These are phyloP conservation scores for Mucor ambiguus DNA, from an alignment of 371 early-diverging fungal genomes.

Conservation along the genomic window DNA sequence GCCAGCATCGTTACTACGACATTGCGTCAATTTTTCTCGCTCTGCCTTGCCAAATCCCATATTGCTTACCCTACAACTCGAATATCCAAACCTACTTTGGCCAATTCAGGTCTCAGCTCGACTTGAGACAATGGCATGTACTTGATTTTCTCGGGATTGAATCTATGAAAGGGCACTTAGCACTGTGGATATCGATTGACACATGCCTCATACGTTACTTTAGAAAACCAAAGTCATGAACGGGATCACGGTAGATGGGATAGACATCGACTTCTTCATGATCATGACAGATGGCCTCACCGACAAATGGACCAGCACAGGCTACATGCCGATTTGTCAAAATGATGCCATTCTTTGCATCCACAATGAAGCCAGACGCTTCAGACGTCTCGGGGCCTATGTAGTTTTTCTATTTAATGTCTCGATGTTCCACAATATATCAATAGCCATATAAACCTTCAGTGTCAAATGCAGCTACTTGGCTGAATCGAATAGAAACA, in stretches of 20 bases:
- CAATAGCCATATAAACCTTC: constrained; percentile 58
- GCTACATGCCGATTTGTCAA: constrained; percentile 94
- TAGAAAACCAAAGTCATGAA: constrained; percentile 72
- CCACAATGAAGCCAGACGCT: constrained; percentile 96
- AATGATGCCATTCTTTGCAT: constrained; percentile 84
- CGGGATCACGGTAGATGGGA: constrained; percentile 86
- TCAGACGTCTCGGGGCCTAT: constrained; percentile 52
- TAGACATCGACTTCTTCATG: constrained; percentile 90
- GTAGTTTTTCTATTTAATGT: not conserved
- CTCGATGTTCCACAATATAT: not conserved
- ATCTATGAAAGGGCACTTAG: constrained; percentile 36
- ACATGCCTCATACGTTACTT: constrained; percentile 34
- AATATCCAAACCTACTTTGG: constrained; percentile 90
- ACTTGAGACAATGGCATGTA: constrained; percentile 85
- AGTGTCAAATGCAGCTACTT: constrained; percentile 80
- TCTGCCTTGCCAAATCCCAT: not conserved
- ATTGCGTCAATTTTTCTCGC: not conserved
- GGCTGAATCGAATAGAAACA: constrained; percentile 76
- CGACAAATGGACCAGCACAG: constrained; percentile 89
- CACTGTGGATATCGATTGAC: not conserved
- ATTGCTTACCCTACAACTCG: constrained; percentile 79
- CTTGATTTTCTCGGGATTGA: constrained; percentile 74
- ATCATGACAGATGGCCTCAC: constrained; percentile 86
- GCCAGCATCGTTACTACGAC: constrained; percentile 83
- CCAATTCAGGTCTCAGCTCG: constrained; percentile 77